These are phyloP conservation scores for Chenopodium album DNA, from an alignment of 148 eudicot species.

Conservation along the genomic window DNA sequence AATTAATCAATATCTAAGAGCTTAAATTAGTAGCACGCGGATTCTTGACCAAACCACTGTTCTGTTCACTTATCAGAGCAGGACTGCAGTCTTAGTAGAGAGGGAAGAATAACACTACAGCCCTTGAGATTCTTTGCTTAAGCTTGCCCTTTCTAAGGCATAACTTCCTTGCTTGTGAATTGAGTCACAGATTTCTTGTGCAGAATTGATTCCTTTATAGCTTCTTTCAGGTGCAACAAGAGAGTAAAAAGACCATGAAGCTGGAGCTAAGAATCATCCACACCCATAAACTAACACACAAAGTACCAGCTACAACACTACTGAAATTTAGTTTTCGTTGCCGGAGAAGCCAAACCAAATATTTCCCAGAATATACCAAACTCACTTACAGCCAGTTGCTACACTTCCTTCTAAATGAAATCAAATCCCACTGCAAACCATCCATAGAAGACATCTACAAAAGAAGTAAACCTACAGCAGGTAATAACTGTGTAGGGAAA, in stretches of 20 bases:
- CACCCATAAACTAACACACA: conserved; percentile 37
- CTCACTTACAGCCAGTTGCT: conserved; percentile 43
- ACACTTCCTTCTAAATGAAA: conserved; percentile 27
- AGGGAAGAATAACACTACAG: conserved; percentile 1
- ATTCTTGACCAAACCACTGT: conserved; percentile 18
- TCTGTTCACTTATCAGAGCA: conserved; percentile 7
- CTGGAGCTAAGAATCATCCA: conserved; percentile 35
- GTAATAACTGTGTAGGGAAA: not conserved
- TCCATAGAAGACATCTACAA: not conserved
- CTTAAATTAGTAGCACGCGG: conserved; percentile 12
- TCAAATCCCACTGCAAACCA: conserved; percentile 1
- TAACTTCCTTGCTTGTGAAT: conserved; percentile 60
- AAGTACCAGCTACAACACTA: conserved; percentile 30
- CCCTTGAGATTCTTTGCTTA: conserved; percentile 36
- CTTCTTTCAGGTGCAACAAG: conserved; percentile 47
- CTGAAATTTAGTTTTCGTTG: not conserved
- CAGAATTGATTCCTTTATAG: conserved; percentile 31
- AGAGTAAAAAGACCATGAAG: conserved; percentile 39
- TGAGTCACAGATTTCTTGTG: conserved; percentile 48
- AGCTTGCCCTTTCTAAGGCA: conserved; percentile 21
- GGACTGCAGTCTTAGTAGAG: not conserved
- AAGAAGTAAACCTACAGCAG: conserved; percentile 7
- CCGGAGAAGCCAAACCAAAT: conserved; percentile 26
- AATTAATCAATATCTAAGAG: not conserved
- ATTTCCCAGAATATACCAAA: conserved; percentile 28